Evolutionary conservation across 805 yeast species (phyloP).

Genomic region (Blastobotrys terrestris): DNA sequence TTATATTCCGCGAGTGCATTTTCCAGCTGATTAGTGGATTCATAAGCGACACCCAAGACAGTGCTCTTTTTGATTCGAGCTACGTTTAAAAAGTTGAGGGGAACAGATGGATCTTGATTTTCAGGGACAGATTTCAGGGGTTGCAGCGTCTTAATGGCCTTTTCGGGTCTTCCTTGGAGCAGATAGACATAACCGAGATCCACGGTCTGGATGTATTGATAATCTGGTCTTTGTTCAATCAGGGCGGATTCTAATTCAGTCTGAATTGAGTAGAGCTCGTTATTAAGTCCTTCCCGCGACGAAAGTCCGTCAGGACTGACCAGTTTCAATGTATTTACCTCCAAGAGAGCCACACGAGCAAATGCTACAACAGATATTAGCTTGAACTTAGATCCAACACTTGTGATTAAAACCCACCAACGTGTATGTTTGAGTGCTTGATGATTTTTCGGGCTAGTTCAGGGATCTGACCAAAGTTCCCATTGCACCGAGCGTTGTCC

Average conservation of each 20-base stretch:
- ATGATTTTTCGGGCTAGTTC: slow-evolving; percentile 15
- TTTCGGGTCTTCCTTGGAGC: slow-evolving; percentile 12
- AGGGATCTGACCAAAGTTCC: slow-evolving; percentile 15
- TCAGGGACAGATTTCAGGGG: slow-evolving; percentile 1
- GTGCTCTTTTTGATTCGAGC: slow-evolving; percentile 17
- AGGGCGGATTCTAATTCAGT: background rate
- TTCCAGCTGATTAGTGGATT: slow-evolving; percentile 13
- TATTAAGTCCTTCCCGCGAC: background rate
- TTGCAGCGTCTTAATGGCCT: slow-evolving; percentile 13
- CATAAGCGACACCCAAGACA: slow-evolving; percentile 22
- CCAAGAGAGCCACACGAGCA: background rate
- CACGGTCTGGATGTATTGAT: slow-evolving; percentile 5
- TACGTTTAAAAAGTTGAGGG: background rate
- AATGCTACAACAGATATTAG: background rate
- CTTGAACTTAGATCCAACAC: background rate
- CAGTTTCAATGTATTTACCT: background rate
- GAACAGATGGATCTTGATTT: background rate
- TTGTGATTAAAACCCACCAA: background rate
- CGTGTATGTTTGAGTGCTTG: slow-evolving; percentile 9
- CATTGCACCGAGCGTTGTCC: slow-evolving; percentile 16
- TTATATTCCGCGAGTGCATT: slow-evolving; percentile 17
- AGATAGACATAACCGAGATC: slow-evolving; percentile 17
- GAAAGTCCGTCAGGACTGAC: background rate
- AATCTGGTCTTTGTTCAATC: background rate
- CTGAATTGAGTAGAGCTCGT: background rate